phyloP scores from a whole-genome alignment of 2,329 filamentous ascomycete genomes.

The Clarireedia hainanense region DNA sequence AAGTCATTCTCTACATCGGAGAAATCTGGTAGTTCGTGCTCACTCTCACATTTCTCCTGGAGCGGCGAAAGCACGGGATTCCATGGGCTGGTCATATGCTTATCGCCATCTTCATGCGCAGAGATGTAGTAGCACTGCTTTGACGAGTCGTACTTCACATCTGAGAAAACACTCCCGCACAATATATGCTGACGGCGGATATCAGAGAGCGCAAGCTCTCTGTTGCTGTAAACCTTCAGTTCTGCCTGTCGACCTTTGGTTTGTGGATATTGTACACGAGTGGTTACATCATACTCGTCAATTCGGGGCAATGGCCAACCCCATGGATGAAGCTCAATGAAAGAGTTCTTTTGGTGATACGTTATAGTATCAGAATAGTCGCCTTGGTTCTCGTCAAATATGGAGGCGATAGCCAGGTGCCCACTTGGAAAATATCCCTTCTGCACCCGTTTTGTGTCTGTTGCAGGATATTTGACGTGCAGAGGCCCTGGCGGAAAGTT shows the following conservation, averaged over 20 bases:
- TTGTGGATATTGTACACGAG: constrained; percentile 7
- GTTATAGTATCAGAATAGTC: constrained; percentile 14
- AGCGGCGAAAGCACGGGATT: constrained; percentile 1
- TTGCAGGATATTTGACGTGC: constrained; percentile 15
- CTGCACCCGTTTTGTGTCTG: constrained; percentile 3
- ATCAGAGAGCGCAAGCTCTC: background rate
- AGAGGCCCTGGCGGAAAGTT: constrained; percentile 1
- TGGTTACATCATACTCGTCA: background rate
- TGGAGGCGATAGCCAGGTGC: constrained; percentile 14
- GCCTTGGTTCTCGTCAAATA: constrained; percentile 14
- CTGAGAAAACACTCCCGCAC: background rate
- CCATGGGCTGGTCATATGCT: background rate
- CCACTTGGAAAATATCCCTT: constrained; percentile 11
- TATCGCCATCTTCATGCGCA: background rate
- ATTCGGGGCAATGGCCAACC: background rate
- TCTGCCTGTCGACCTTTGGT: constrained; percentile 8
- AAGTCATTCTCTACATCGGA: constrained; percentile 4
- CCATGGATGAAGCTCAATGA: constrained; percentile 13
- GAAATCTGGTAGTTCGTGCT: constrained; percentile 7
- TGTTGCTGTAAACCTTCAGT: background rate
- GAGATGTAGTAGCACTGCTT: background rate
- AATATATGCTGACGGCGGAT: background rate
- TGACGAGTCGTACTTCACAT: constrained; percentile 2
- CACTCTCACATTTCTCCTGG: background rate
- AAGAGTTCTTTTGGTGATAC: constrained; percentile 9